Percentiles rank a stretch among this genome's conserved stretches.
phyloP scores from a whole-genome alignment of 768 basidiomycete species.

The Lactarius quietus region DNA sequence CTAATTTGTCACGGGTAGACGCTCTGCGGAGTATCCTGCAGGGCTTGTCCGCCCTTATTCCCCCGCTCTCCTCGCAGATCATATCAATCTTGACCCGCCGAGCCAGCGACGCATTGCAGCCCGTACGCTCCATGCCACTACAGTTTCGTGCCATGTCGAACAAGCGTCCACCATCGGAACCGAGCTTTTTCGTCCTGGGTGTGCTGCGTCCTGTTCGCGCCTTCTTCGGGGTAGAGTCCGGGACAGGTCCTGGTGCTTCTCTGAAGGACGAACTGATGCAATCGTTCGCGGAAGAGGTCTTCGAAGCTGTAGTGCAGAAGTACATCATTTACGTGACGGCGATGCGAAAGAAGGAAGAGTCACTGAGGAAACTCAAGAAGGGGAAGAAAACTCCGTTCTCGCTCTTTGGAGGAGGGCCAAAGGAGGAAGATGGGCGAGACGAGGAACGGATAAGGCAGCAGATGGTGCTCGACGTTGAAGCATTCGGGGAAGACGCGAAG shows the following conservation, averaged over 20 bases:
- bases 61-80: conserved; percentile 60
- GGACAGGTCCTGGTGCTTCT: conserved; percentile 55
- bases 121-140: conserved; percentile 83
- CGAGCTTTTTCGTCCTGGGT: conserved; percentile 81
- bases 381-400: conserved; percentile 78
- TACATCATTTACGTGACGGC: conserved; percentile 68
- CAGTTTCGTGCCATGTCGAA: conserved; percentile 86
- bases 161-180: conserved; percentile 66
- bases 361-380: conserved; percentile 81
- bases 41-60: conserved; percentile 46
- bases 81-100: conserved; percentile 69
- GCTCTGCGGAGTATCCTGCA: conserved; percentile 54
- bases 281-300: conserved; percentile 56
- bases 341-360: conserved; percentile 84
- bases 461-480: conserved; percentile 84
- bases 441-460: conserved; percentile 86
- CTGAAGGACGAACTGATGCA: conserved; percentile 54
- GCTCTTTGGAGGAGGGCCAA: conserved; percentile 61
- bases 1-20: conserved; percentile 36
- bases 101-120: conserved; percentile 81
- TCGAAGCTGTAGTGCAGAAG: conserved; percentile 68
- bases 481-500: conserved; percentile 75
- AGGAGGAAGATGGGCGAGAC: conserved; percentile 71
- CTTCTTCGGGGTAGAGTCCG: conserved; percentile 62
- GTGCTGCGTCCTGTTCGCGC: conserved; percentile 77